phyloP scores from a whole-genome alignment of 2,329 filamentous ascomycete genomes.

The Dactylellina parvicollis region DNA sequence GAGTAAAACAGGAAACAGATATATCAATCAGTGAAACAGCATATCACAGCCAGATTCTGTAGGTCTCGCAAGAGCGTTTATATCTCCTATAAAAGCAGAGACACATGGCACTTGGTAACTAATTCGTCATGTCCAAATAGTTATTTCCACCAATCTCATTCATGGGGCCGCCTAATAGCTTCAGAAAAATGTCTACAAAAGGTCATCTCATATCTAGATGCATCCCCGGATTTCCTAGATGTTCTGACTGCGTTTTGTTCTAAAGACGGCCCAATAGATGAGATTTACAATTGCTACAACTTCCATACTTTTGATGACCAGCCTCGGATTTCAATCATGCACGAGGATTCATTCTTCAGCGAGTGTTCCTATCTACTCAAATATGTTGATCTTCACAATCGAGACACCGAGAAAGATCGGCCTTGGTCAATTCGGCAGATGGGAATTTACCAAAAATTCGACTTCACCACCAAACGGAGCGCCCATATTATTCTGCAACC shows the following conservation, averaged over 20 bases:
- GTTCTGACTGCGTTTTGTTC: not conserved
- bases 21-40: not conserved
- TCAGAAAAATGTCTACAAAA: not conserved
- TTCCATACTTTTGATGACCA: not conserved
- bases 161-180: not conserved
- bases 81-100: not conserved
- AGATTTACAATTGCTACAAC: not conserved
- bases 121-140: not conserved
- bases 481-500: not conserved
- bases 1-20: not conserved
- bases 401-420: not conserved
- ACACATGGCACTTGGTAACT: not conserved
- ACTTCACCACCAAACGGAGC: not conserved
- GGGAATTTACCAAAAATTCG: conserved; percentile 1
- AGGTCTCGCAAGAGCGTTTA: no score
- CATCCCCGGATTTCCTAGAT: conserved; percentile 4
- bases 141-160: not conserved
- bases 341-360: conserved; percentile 1
- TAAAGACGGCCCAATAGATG: not conserved
- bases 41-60: conserved; percentile 5
- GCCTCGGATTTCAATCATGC: not conserved
- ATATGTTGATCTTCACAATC: conserved; percentile 3
- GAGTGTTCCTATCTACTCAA: conserved; percentile 6
- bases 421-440: conserved; percentile 5
- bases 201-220: not conserved